Base-by-base conservation (phyloP, 352 stramenopile genomes). In the Phytophthora sojae region DNA sequence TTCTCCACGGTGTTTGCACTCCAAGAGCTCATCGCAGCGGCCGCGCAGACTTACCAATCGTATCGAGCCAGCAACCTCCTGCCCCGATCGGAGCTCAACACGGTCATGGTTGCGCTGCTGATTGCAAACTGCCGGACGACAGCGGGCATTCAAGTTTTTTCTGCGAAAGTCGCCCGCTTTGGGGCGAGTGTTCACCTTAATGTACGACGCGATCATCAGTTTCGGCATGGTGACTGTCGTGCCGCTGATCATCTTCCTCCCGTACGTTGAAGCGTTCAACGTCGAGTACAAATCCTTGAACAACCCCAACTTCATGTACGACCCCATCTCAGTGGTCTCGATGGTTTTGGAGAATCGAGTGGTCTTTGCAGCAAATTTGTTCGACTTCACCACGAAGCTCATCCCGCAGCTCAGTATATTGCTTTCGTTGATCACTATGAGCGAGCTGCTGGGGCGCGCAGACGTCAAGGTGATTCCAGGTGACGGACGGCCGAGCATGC, bases 1-100 rank as follows among this genome's bases (percentile, higher is more conserved):
- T 79, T 82, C 30, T 64, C 66, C 4, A 67, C 56, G 8, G 57
- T 75, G 9, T 79, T 71, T 25, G 32, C 61, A 0, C 4, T 59
- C 5, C 71, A 68, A 17, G 71, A 76, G 25, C 25, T 69, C 19
- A 26, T 82, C 17, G 60, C 67, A 61, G 35, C 74, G 14, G 61
- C 35, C 30, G 69, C 64, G 8, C 67, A 82, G 49, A 77, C 72
- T 5, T 77, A 72, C 49, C 71, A 82, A 56, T 60, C 64, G 4
- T 71, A 77, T n/a, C 56, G 57, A 35, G 70, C 66, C 7, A 77
- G 71, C 29, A 64, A 63, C 11, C 47, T 71, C n/a, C n/a, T 77
- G 0, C 52, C 58, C 2, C 47, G 57, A 21, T 17, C 58, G 0
- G 53, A 26, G n/a, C 59, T 76, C 21, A 67, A 69, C 11, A 59